phyloP scores from a whole-genome alignment of 2,329 filamentous ascomycete genomes.

The Alternaria ventricosa region DNA sequence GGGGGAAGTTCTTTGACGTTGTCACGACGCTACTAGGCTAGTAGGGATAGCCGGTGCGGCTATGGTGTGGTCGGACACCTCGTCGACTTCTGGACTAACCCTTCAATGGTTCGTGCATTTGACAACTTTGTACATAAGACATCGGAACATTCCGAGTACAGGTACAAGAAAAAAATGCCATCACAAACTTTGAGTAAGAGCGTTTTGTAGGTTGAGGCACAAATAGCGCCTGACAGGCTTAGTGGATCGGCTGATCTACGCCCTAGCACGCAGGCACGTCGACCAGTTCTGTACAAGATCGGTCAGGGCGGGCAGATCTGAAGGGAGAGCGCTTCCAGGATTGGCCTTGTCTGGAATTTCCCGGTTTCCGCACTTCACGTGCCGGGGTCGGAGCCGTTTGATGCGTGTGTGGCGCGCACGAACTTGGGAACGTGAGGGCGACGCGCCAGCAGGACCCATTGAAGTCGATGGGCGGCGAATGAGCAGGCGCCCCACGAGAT shows the following conservation, averaged over 20 bases:
- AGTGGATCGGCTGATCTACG: slow-evolving; percentile 11
- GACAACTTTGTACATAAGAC: background rate
- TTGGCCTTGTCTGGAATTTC: slow-evolving; percentile 3
- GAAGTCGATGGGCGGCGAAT: background rate
- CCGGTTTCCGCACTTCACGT: slow-evolving; percentile 10
- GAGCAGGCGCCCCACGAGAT: slow-evolving; percentile 3
- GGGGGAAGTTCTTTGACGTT: background rate
- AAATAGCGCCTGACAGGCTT: background rate
- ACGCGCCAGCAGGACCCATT: background rate
- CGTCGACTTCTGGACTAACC: background rate
- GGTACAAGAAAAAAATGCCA: background rate
- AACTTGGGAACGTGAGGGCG: background rate
- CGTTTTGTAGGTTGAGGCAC: slow-evolving; percentile 9
- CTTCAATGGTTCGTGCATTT: background rate
- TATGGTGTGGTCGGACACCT: background rate
- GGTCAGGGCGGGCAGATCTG: slow-evolving; percentile 23
- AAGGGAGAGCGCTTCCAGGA: slow-evolving; percentile 11
- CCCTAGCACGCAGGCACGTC: slow-evolving; percentile 1
- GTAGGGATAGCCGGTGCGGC: background rate
- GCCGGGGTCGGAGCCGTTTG: background rate
- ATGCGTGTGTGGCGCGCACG: slow-evolving; percentile 5
- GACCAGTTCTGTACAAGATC: slow-evolving; percentile 8
- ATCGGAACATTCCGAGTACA: background rate
- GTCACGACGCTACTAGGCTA: background rate
- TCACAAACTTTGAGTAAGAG: background rate